A percentile compares a stretch with the other conserved stretches of the same genome.
These are phyloP conservation scores for Trypanosoma avium DNA, from an alignment of 208 protist genomes.

Conservation along the genomic window DNA sequence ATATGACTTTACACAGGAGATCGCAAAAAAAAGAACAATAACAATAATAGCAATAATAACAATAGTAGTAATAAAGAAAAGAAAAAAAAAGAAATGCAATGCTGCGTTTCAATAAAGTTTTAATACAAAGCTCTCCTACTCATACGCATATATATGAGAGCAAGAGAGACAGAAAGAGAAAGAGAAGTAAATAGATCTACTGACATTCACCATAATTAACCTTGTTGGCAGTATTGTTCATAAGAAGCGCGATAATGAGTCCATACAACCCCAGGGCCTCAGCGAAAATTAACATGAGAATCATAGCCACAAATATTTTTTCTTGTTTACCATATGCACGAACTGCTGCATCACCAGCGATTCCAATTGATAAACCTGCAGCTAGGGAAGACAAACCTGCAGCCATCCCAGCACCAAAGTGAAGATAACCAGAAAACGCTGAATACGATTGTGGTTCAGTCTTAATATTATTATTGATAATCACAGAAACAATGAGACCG, in stretches of 20 bases:
- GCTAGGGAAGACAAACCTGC: conserved; percentile 96
- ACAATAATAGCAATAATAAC: no score
- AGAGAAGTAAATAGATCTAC: no score
- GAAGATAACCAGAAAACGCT: conserved; percentile 76
- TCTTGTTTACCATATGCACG: conserved; percentile 94
- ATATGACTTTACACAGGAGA: no score
- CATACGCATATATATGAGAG: no score
- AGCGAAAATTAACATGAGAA: conserved; percentile 99
- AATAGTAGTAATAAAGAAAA: no score
- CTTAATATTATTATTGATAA: conserved; percentile 93
- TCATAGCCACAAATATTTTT: conserved; percentile 99
- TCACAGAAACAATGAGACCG: conserved; percentile 99
- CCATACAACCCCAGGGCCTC: conserved; percentile 99
- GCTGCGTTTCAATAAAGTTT: no score
- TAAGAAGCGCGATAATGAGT: conserved; percentile 98
- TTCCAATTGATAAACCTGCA: conserved; percentile 98
- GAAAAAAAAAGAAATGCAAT: no score
- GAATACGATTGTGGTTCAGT: conserved; percentile 66
- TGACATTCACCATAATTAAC: conserved; percentile 33
- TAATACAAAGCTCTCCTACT: no score
- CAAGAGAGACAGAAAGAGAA: no score
- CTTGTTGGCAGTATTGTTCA: conserved; percentile 89
- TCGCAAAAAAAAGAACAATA: neutral
- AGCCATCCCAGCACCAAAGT: conserved; percentile 92
- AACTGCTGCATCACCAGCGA: conserved; percentile 97